Conservation (phyloP, 345 rosid species). For the Ceriops tagal region DNA sequence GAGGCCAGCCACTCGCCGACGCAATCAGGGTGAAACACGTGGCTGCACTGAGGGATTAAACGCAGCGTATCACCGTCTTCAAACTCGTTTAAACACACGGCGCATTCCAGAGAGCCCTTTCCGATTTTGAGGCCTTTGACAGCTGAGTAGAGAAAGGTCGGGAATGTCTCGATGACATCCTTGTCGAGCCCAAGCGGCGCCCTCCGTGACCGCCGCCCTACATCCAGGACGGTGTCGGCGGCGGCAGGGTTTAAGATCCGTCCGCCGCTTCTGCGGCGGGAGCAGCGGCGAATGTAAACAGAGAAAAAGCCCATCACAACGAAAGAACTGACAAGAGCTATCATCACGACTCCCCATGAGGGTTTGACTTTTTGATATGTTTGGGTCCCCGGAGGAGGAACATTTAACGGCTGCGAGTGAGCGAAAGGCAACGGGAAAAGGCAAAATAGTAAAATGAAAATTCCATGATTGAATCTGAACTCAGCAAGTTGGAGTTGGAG, state of each 20-base stretch:
- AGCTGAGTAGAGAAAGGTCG: constrained; percentile 62
- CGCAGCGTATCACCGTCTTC: constrained; percentile 79
- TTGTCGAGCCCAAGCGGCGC: constrained; percentile 47
- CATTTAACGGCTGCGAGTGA: constrained; percentile 22
- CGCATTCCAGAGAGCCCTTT: constrained; percentile 64
- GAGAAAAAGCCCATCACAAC: constrained; percentile 66
- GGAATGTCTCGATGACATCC: constrained; percentile 56
- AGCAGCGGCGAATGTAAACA: constrained; percentile 53
- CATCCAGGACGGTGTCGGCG: constrained; percentile 2
- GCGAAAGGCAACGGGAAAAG: constrained; percentile 12
- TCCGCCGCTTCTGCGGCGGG: constrained; percentile 17
- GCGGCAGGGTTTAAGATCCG: not conserved
- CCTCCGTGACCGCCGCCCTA: constrained; percentile 36
- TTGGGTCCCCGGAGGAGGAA: constrained; percentile 6
- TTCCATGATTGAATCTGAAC: constrained; percentile 13
- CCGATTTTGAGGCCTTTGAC: constrained; percentile 64
- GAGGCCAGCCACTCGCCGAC: constrained; percentile 74
- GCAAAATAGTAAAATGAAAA: constrained; percentile 19
- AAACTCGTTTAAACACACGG: constrained; percentile 80
- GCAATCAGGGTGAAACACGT: constrained; percentile 78
- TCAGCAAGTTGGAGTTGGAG: not conserved
- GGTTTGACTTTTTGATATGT: constrained; percentile 31
- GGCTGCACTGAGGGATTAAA: constrained; percentile 73
- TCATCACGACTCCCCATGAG: constrained; percentile 44
- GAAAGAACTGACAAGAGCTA: constrained; percentile 48